These are phyloP conservation scores for Dalbergia oliveri DNA, from an alignment of 306 rosid species.

Conservation along the genomic window DNA sequence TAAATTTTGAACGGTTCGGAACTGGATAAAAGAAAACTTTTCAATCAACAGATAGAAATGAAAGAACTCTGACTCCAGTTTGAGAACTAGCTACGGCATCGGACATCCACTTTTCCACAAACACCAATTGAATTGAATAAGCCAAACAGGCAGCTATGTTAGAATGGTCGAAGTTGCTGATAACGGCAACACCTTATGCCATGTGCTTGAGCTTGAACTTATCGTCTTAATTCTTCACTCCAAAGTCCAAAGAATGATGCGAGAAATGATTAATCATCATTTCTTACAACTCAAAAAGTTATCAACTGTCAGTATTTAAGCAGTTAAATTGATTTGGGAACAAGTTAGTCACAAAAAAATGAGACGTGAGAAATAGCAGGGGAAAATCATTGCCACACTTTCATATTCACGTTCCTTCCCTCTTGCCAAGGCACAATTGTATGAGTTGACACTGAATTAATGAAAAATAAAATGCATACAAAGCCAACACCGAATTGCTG, in stretches of 20 bases:
- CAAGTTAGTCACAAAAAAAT: constrained; percentile 5
- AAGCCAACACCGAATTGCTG: constrained; percentile 18
- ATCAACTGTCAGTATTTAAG: not conserved
- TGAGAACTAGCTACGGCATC: no score
- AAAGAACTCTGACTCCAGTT: not conserved
- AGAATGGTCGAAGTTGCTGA: not conserved
- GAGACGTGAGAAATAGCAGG: not conserved
- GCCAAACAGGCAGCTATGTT: not conserved
- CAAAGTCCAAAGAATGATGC: not conserved
- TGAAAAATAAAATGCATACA: not conserved
- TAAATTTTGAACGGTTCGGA: no score
- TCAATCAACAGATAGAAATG: not conserved
- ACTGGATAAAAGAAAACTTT: no score
- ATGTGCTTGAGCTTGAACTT: not conserved
- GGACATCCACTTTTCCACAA: not conserved
- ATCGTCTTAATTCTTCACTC: not conserved
- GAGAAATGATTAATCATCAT: not conserved
- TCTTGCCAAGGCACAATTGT: constrained; percentile 12
- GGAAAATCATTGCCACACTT: constrained; percentile 10
- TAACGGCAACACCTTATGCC: not conserved
- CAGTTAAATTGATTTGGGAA: not conserved
- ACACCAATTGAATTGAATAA: not conserved
- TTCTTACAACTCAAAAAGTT: not conserved
- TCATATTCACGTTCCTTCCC: not conserved
- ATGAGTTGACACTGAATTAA: constrained; percentile 11